A percentile compares a stretch with the other conserved stretches of the same genome.
These are phyloP conservation scores for Entomortierella chlamydospora DNA, from an alignment of 192 early-diverging fungal species.

Conservation along the genomic window DNA sequence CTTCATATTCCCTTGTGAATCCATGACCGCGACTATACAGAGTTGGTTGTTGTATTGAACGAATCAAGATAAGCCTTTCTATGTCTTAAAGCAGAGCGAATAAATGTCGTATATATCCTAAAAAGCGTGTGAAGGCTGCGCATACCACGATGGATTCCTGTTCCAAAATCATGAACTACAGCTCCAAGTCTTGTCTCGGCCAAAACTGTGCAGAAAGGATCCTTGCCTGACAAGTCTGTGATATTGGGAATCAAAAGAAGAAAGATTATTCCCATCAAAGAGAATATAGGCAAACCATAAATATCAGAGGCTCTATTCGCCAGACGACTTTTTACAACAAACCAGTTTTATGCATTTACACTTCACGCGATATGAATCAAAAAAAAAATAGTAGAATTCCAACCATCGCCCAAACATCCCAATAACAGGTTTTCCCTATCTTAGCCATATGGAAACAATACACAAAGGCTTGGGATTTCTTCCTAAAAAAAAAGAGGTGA, in stretches of 20 bases:
- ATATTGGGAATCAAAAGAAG: slow-evolving; percentile 1
- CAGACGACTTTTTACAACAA: no score
- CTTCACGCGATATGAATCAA: no score
- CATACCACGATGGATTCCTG: slow-evolving; percentile 79
- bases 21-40: slow-evolving; percentile 75
- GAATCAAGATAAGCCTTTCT: neutral
- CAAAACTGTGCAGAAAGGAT: slow-evolving; percentile 86
- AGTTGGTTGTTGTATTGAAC: neutral
- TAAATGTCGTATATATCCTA: neutral
- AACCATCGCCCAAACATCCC: no score
- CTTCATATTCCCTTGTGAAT: slow-evolving; percentile 67
- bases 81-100: no score
- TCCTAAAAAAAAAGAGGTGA: no score
- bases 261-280: neutral
- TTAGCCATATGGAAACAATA: no score
- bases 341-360: no score
- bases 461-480: no score
- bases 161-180: slow-evolving; percentile 77
- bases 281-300: neutral
- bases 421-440: no score
- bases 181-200: slow-evolving; percentile 80
- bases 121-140: neutral
- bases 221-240: slow-evolving; percentile 79
- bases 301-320: no score
- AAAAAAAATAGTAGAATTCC: slow-evolving; percentile 13